Evolutionary conservation across 768 basidiomycete genomes (phyloP).

Genomic region (Trametes cinnabarina): DNA sequence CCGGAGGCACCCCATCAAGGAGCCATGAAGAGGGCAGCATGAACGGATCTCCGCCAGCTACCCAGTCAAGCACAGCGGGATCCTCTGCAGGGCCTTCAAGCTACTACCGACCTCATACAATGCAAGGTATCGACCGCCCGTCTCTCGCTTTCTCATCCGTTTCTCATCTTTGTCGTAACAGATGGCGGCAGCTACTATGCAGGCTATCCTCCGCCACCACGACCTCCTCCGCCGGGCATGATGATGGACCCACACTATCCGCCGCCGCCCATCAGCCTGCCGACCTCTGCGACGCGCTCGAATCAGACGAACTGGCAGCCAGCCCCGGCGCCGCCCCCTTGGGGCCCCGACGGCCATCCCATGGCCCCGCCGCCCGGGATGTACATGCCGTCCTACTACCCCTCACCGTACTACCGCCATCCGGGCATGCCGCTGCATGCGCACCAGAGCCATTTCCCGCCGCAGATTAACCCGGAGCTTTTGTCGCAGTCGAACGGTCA

Average conservation of each 20-base stretch:
- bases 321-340: constrained; percentile 33
- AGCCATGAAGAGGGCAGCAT: constrained; percentile 33
- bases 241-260: constrained; percentile 44
- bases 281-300: constrained; percentile 51
- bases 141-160: constrained; percentile 5
- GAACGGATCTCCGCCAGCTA: constrained; percentile 28
- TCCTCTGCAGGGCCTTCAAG: constrained; percentile 45
- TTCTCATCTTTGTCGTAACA: neutral
- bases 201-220: constrained; percentile 43
- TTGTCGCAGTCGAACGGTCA: constrained; percentile 18
- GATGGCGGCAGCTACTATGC: constrained; percentile 10
- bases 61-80: constrained; percentile 33
- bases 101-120: constrained; percentile 68
- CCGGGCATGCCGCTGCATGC: constrained; percentile 27
- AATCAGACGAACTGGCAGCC: constrained; percentile 31
- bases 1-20: constrained; percentile 47
- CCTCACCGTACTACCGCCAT: constrained; percentile 51
- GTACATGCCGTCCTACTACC: constrained; percentile 37
- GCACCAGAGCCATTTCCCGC: constrained; percentile 13
- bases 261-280: constrained; percentile 40
- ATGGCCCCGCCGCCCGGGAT: constrained; percentile 25
- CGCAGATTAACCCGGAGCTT: constrained; percentile 27
- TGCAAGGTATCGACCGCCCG: constrained; percentile 17
- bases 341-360: constrained; percentile 34
- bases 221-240: constrained; percentile 35